Base-by-base conservation (phyloP, 768 basidiomycete species). In the Terana coerulea region DNA sequence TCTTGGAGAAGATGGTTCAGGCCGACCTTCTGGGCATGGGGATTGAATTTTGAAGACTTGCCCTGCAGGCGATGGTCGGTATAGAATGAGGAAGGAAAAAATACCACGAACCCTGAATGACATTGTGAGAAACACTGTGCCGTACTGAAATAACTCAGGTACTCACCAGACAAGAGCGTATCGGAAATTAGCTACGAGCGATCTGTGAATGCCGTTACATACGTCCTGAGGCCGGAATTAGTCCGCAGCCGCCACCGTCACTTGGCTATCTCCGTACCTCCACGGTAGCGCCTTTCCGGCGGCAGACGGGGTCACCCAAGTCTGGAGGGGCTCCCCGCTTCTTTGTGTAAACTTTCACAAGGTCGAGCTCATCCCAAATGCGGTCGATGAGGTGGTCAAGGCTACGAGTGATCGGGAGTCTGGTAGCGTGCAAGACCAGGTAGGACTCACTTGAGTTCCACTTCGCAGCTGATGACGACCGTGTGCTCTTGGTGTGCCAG, bases 261-360 rank as follows among this genome's bases (percentile, higher is more conserved):
- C 12, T 22, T 10, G 10, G 19, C 21, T 28, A 29, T n/a, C 25
- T 17, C 53, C 59, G 29, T 51, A 88, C 90, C 76, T 98, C 95
- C 45, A 98, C 88, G 3, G 91, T 94, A 2, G 95, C 92, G 0
- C 95, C 97, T 64, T 82, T 87, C 53, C 95, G 78, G 53, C 98
- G 68, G 68, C 89, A 91, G 43, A 98, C 83, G 22, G 97, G 97
- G 67, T 99, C 97, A 1, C 75, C 69, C 11, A 99, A 69, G 66
- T 98, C 97, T 3, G 97, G 95, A 57, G 88, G 89, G 26, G 78
- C 89, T n/a, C 95, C 97, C 37, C 97, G 79, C 67, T 95, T 95
- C 72, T 99, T 99, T 2, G 97, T 99, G 69, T 98, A 99, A 39
- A 99, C 83, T 63, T 94, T 95, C 49, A 88, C 87, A 6, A 91